Percentiles rank a stretch among this genome's conserved stretches.
Evolutionary conservation across 2,329 filamentous ascomycete genomes (phyloP).

Genomic region (Gremmenia infestans): DNA sequence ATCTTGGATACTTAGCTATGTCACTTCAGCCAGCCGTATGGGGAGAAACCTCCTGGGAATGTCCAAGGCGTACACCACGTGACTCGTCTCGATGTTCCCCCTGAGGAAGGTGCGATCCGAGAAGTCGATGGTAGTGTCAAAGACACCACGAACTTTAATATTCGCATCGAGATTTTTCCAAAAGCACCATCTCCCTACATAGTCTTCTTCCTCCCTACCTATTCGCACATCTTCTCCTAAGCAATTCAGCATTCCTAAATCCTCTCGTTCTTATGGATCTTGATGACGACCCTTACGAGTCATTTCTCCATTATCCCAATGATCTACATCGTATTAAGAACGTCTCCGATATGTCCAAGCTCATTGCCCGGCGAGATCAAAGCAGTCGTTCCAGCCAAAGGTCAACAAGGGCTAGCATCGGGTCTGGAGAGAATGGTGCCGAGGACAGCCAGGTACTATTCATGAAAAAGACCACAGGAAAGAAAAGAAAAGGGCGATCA

Average conservation of each 20-base stretch:
- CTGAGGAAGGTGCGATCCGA: too few relatives aligned
- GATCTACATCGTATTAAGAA: background rate
- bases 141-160: too few relatives aligned
- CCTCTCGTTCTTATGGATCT: background rate
- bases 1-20: too few relatives aligned
- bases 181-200: too few relatives aligned
- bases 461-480: conserved; percentile 13
- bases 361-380: background rate
- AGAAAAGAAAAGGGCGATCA: conserved; percentile 12
- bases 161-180: too few relatives aligned
- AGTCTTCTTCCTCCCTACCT: too few relatives aligned
- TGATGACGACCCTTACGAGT: background rate
- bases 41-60: too few relatives aligned
- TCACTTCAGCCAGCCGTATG: too few relatives aligned
- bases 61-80: too few relatives aligned
- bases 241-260: background rate
- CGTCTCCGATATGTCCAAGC: background rate
- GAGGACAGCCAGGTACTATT: conserved; percentile 24
- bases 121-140: too few relatives aligned
- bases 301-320: background rate
- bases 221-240: background rate
- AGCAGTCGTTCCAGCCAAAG: background rate
- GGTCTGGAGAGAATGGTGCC: conserved; percentile 6
- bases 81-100: too few relatives aligned
- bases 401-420: background rate